phyloP scores from a whole-genome alignment of 805 yeast genomes.

The Nakazawaea wyomingensis region DNA sequence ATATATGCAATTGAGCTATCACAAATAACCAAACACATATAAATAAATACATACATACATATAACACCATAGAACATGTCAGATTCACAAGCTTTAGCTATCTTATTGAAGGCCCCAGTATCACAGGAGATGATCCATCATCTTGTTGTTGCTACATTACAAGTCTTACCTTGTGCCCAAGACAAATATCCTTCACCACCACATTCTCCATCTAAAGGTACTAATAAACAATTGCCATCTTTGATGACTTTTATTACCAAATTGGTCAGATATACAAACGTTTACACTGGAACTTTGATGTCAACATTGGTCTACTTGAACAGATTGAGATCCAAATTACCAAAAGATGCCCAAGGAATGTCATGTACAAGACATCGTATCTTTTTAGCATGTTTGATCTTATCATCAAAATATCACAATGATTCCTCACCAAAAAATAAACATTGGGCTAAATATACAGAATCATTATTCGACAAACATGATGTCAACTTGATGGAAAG shows the following conservation, averaged over 20 bases:
- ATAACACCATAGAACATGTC: slow-evolving; percentile 26
- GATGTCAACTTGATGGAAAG: slow-evolving; percentile 81
- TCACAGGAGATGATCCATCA: slow-evolving; percentile 72
- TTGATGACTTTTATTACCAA: slow-evolving; percentile 69
- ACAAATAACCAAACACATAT: no score
- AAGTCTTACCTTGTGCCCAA: slow-evolving; percentile 58
- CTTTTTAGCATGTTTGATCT: slow-evolving; percentile 66
- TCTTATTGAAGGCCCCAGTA: slow-evolving; percentile 60
- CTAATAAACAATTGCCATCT: slow-evolving; percentile 49
- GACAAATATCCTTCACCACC: slow-evolving; percentile 20
- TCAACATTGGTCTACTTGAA: slow-evolving; percentile 66
- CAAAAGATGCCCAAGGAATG: slow-evolving; percentile 67
- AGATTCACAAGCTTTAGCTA: slow-evolving; percentile 50
- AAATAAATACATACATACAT: no score
- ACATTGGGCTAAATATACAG: slow-evolving; percentile 79
- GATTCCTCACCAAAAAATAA: slow-evolving; percentile 73
- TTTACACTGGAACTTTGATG: slow-evolving; percentile 75
- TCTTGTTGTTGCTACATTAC: slow-evolving; percentile 59
- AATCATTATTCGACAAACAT: slow-evolving; percentile 59
- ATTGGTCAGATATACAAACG: slow-evolving; percentile 69
- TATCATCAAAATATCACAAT: slow-evolving; percentile 70
- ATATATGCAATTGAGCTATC: no score
- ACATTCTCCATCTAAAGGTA: slow-evolving; percentile 16
- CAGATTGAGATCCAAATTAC: slow-evolving; percentile 54
- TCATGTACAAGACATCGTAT: slow-evolving; percentile 80